A percentile compares a stretch with the other conserved stretches of the same genome.
These are phyloP conservation scores for Globisporangium camurandrum DNA, from an alignment of 352 stramenopile genomes.

Conservation along the genomic window DNA sequence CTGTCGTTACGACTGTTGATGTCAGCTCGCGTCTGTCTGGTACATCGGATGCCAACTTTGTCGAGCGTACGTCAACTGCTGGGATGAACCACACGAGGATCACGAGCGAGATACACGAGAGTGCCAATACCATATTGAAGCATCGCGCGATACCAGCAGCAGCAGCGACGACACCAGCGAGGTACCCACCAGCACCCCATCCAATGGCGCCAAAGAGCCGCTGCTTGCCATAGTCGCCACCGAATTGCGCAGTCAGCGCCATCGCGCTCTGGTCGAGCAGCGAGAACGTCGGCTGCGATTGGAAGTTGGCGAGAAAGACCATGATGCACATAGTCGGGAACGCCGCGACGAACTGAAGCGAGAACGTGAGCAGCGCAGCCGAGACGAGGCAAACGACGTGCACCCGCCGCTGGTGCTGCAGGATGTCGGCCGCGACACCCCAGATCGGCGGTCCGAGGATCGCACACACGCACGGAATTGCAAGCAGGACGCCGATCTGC, in stretches of 20 bases:
- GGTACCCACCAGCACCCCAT: slow-evolving; percentile 59
- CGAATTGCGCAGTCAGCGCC: slow-evolving; percentile 46
- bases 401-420: slow-evolving; percentile 56
- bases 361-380: slow-evolving; percentile 60
- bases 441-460: slow-evolving; percentile 65
- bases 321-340: slow-evolving; percentile 69
- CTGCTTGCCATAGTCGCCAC: slow-evolving; percentile 73
- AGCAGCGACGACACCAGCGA: slow-evolving; percentile 48
- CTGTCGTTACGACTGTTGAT: slow-evolving; percentile 8
- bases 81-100: slow-evolving; percentile 48
- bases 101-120: slow-evolving; percentile 47
- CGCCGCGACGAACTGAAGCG: slow-evolving; percentile 48
- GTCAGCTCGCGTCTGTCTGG: too few relatives aligned
- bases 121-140: slow-evolving; percentile 67
- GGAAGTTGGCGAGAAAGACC: slow-evolving; percentile 69
- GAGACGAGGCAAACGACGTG: slow-evolving; percentile 58
- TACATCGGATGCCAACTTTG: too few relatives aligned
- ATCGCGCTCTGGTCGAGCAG: slow-evolving; percentile 63
- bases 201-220: slow-evolving; percentile 62
- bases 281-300: slow-evolving; percentile 56
- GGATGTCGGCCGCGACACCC: slow-evolving; percentile 48
- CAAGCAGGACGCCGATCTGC: slow-evolving; percentile 66
- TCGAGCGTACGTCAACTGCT: not conserved
- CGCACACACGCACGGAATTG: slow-evolving; percentile 58
- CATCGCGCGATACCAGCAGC: slow-evolving; percentile 66